Base-by-base conservation (phyloP, 2,329 filamentous ascomycete genomes). In the Westerdykella sp. region DNA sequence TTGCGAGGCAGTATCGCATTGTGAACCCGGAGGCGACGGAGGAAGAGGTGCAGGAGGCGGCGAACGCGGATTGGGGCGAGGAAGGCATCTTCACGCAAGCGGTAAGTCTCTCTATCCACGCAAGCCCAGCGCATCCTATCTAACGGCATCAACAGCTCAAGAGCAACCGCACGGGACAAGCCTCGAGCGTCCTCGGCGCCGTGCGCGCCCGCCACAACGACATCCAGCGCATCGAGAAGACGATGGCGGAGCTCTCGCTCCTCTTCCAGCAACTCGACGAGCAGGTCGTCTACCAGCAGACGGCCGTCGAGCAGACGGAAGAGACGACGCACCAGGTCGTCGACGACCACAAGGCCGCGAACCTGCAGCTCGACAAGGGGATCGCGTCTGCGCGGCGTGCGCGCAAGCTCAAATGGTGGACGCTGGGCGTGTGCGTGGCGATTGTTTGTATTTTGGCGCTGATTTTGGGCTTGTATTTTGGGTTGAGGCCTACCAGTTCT, bases 161-260 rank as follows among this genome's bases (percentile, higher is more conserved):
- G 60, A 80, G 76, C 56, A 89, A 87, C 73, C 84, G 84, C 51
- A 80, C 79, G 36, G 84, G 83, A 43, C 83, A 87, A 60, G 86
- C 85, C 34, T 79, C 76, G 40, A 81, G 82, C 13, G 80, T 88
- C 6, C 80, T 91, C 39, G 85, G 85, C 51, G 84, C 84, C 50
- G 87, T 91, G 32, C 84, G 85, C 52, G 85, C 85, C 31, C 85
- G 87, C 43, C 87, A 91, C 73, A 87, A 85, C 62, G 87, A 91
- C 69, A 82, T 91, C 50, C 79, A 87, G 69, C 80, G 80, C 66
- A 91, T 93, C 55, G 85, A 91, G 68, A 75, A 79, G 62, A 88
- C 84, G 5, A 76, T 91, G 51, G 71, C 73, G 30, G 84, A 91
- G 64, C 77, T 91, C 34, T 76, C 80, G 21, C 63, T 76, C 38